phyloP scores from a whole-genome alignment of 768 basidiomycete species.

The Cytidiella melzeri region DNA sequence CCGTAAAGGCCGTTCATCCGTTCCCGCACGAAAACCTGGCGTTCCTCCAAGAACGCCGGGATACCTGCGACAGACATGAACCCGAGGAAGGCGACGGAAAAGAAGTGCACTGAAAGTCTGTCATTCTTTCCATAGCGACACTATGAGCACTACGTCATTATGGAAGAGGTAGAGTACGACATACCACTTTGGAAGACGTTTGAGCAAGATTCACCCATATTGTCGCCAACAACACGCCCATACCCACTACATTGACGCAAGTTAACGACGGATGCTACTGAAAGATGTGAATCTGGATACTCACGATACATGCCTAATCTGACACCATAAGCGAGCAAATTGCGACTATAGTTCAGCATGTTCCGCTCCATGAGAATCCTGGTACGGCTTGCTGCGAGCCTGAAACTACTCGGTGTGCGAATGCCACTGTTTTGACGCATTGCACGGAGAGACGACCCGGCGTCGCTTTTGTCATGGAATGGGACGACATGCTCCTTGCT shows the following conservation, averaged over 20 bases:
- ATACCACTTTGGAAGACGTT: slow-evolving; percentile 20
- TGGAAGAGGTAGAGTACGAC: slow-evolving; percentile 20
- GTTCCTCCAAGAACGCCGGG: slow-evolving; percentile 53
- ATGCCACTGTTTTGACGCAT: too few relatives aligned
- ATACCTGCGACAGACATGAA: slow-evolving; percentile 60
- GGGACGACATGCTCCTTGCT: too few relatives aligned
- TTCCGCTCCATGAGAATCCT: slow-evolving; percentile 43
- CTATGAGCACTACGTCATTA: not conserved
- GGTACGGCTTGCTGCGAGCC: slow-evolving; percentile 30
- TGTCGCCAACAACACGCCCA: slow-evolving; percentile 33
- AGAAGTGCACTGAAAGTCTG: slow-evolving; percentile 49
- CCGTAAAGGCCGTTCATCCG: slow-evolving; percentile 51
- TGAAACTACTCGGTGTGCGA: too few relatives aligned
- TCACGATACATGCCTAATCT: slow-evolving; percentile 49
- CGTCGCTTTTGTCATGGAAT: too few relatives aligned
- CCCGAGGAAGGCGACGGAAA: slow-evolving; percentile 48
- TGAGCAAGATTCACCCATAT: slow-evolving; percentile 39
- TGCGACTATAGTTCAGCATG: slow-evolving; percentile 44
- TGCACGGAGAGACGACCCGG: too few relatives aligned
- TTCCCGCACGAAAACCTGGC: slow-evolving; percentile 51
- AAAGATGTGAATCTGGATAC: not conserved
- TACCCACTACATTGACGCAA: slow-evolving; percentile 17
- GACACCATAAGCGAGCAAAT: slow-evolving; percentile 53
- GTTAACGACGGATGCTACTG: not conserved
- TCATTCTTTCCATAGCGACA: slow-evolving; percentile 36